Percentiles rank a stretch among this genome's conserved stretches.
These are phyloP conservation scores for Vaccinium myrtillus DNA, from an alignment of 148 eudicot genomes.

Conservation along the genomic window DNA sequence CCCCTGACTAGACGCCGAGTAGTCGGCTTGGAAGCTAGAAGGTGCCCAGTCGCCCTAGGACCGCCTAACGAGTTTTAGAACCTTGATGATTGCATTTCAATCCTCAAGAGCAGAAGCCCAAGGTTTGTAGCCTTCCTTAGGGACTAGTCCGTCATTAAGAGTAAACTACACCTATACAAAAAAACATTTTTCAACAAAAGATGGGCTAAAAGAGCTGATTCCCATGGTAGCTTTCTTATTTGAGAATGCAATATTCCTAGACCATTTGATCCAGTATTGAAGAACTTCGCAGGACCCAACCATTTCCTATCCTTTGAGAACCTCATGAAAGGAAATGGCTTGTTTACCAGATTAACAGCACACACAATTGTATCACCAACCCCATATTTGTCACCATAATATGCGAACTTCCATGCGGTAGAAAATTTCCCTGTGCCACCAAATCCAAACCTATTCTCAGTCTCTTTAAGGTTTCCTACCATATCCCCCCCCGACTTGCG, in stretches of 20 bases:
- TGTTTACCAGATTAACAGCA: constrained; percentile 51
- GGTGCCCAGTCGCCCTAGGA: too few species aligned
- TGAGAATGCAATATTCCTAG: constrained; percentile 30
- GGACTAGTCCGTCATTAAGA: constrained; percentile 53
- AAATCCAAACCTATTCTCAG: constrained; percentile 49
- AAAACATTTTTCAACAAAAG: constrained; percentile 57
- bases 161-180: constrained; percentile 57
- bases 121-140: constrained; percentile 58
- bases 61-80: too few species aligned
- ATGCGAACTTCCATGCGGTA: constrained; percentile 32
- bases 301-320: constrained; percentile 59
- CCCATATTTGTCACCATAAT: constrained; percentile 57
- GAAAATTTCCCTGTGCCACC: constrained; percentile 63
- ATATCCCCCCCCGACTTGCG: too few species aligned
- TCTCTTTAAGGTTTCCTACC: constrained; percentile 63
- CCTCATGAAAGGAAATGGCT: constrained; percentile 40
- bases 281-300: constrained; percentile 39
- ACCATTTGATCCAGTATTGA: constrained; percentile 36
- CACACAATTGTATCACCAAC: constrained; percentile 62
- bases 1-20: too few species aligned
- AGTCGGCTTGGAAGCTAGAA: too few species aligned
- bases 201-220: constrained; percentile 63
- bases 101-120: constrained; percentile 52
- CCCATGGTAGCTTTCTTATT: constrained; percentile 29
- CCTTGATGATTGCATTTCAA: constrained; percentile 20